A percentile compares a stretch with the other conserved stretches of the same genome.
Evolutionary conservation across 352 stramenopile genomes (phyloP).

Genomic region (Phytophthora hibernalis): DNA sequence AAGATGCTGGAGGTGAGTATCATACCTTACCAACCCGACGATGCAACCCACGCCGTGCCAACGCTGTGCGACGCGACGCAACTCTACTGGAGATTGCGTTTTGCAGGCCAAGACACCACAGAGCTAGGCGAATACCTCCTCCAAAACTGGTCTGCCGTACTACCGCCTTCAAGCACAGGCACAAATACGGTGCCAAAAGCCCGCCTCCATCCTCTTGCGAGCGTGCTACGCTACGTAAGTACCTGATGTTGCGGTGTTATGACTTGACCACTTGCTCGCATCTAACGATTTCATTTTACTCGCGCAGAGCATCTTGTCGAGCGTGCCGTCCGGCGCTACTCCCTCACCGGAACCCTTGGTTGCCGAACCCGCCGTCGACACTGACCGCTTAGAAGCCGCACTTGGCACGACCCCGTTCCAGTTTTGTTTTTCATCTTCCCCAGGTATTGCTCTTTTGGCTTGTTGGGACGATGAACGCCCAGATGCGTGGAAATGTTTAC

Average conservation of each 20-base stretch:
- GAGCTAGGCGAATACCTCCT: constrained; percentile 67
- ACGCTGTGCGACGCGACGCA: constrained; percentile 81
- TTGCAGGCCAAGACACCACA: constrained; percentile 66
- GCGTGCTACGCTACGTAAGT: constrained; percentile 68
- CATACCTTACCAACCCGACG: constrained; percentile 51
- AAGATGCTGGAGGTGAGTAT: constrained; percentile 86
- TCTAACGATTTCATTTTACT: constrained; percentile 10
- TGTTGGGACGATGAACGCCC: neutral
- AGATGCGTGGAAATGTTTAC: neutral
- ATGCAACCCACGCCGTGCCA: constrained; percentile 49
- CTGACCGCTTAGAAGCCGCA: constrained; percentile 44
- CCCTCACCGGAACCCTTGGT: constrained; percentile 28
- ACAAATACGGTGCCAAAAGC: constrained; percentile 28
- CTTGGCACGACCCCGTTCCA: constrained; percentile 56
- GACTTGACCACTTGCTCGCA: neutral
- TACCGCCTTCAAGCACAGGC: constrained; percentile 30
- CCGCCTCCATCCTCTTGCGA: constrained; percentile 55
- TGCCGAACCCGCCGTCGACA: constrained; percentile 46
- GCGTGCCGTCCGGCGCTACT: constrained; percentile 38
- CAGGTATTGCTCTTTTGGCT: constrained; percentile 21
- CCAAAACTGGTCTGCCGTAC: constrained; percentile 53
- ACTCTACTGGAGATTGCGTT: constrained; percentile 86
- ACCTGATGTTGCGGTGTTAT: neutral
- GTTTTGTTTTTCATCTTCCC: constrained; percentile 59
- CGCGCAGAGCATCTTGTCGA: constrained; percentile 67